These are phyloP conservation scores for Pseudopithomyces maydicus DNA, from an alignment of 2,329 filamentous ascomycete species.

Conservation along the genomic window DNA sequence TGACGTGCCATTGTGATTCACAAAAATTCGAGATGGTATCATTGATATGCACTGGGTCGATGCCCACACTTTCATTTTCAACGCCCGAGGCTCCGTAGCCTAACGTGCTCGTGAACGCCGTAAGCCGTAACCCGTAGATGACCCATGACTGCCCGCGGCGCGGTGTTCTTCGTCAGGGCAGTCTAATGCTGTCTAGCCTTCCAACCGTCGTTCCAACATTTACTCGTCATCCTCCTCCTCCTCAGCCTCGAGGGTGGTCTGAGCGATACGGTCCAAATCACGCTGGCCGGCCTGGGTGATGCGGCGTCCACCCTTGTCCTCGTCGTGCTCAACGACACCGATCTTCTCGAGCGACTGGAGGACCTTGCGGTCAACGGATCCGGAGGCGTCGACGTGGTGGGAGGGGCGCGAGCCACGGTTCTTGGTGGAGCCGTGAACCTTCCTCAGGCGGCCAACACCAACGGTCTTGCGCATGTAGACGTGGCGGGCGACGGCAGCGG, in stretches of 20 bases:
- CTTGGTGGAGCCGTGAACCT: conserved; percentile 89
- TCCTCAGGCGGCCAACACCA: conserved; percentile 95
- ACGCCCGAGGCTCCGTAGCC: conserved; percentile 40
- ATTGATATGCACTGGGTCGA: conserved; percentile 29
- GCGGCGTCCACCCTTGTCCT: conserved; percentile 97
- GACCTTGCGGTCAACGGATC: conserved; percentile 96
- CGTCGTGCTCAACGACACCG: conserved; percentile 94
- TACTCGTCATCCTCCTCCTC: conserved; percentile 54
- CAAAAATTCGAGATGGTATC: conserved; percentile 1
- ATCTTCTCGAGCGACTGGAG: conserved; percentile 99
- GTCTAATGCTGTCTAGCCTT: conserved; percentile 3
- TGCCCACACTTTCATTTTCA: conserved; percentile 40
- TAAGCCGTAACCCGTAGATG: conserved; percentile 42
- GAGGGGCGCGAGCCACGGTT: conserved; percentile 92
- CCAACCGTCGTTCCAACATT: conserved; percentile 17
- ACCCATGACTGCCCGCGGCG: conserved; percentile 30
- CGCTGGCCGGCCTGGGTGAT: conserved; percentile 98
- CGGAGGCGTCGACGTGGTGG: conserved; percentile 94
- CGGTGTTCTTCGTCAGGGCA: conserved; percentile 28
- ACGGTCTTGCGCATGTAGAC: conserved; percentile 99
- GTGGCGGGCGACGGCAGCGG: conserved; percentile 93
- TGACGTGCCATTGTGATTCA: not conserved
- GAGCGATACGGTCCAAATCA: conserved; percentile 84
- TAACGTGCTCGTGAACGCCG: conserved; percentile 43
- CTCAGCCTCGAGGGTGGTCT: conserved; percentile 57